phyloP scores from a whole-genome alignment of 345 rosid species.

The Salix caprea region DNA sequence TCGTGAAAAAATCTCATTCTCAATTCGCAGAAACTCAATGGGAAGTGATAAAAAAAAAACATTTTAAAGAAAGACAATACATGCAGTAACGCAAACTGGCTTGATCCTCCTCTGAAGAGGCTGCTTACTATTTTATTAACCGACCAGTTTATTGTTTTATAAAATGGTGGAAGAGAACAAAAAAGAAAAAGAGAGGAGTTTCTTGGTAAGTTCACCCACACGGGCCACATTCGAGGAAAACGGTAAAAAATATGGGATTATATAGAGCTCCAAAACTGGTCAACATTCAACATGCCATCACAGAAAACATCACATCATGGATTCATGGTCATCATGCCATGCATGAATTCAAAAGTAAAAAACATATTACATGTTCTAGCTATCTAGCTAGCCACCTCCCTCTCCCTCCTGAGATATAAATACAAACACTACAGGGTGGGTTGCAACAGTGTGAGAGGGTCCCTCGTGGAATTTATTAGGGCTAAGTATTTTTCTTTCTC shows the following conservation, averaged over 20 bases:
- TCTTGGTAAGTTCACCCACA: conserved; percentile 26
- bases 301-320: conserved; percentile 51
- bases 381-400: neutral
- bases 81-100: too few relatives aligned
- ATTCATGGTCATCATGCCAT: conserved; percentile 27
- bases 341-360: conserved; percentile 25
- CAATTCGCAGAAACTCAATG: too few relatives aligned
- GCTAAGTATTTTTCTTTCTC: conserved; percentile 10
- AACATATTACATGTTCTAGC: neutral
- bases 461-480: conserved; percentile 30
- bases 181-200: neutral
- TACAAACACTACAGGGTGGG: conserved; percentile 42
- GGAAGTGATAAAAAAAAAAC: too few relatives aligned
- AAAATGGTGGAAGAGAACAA: conserved; percentile 6
- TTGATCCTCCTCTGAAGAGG: too few relatives aligned
- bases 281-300: conserved; percentile 43
- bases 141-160: neutral
- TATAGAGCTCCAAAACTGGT: conserved; percentile 18
- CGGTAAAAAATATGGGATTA: neutral
- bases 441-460: conserved; percentile 40
- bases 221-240: conserved; percentile 9
- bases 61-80: too few relatives aligned
- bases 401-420: conserved; percentile 38
- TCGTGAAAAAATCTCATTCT: too few relatives aligned
- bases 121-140: neutral